These are phyloP conservation scores for Nannizziopsis arthrosporioides DNA, from an alignment of 2,329 filamentous ascomycete genomes.

Conservation along the genomic window DNA sequence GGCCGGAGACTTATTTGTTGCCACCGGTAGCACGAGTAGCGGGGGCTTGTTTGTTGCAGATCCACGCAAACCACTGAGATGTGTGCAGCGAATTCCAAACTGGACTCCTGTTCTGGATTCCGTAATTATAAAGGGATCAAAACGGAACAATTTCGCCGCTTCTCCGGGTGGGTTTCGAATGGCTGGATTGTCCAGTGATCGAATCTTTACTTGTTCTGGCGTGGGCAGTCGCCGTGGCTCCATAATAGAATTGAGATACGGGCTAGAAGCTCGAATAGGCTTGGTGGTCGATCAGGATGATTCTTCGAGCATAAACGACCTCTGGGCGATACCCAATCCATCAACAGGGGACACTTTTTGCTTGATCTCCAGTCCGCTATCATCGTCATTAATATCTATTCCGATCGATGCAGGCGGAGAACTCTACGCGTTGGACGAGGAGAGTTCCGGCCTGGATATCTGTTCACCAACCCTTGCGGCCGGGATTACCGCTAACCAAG, in stretches of 20 bases:
- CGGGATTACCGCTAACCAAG: constrained; percentile 25
- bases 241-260: constrained; percentile 57
- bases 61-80: constrained; percentile 43
- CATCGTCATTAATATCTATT: constrained; percentile 29
- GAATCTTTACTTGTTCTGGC: constrained; percentile 56
- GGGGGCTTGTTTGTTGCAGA: constrained; percentile 64
- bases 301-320: constrained; percentile 28
- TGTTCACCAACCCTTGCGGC: constrained; percentile 35
- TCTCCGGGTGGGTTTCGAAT: constrained; percentile 4
- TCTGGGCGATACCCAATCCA: constrained; percentile 35
- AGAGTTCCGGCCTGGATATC: constrained; percentile 32
- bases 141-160: constrained; percentile 13
- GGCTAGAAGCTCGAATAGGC: constrained; percentile 56
- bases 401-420: constrained; percentile 30
- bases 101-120: constrained; percentile 45
- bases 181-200: constrained; percentile 36
- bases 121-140: constrained; percentile 22
- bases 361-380: constrained; percentile 33
- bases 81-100: constrained; percentile 52
- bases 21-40: constrained; percentile 65
- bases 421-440: constrained; percentile 30
- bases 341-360: constrained; percentile 27
- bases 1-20: constrained; percentile 65
- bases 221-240: constrained; percentile 48
- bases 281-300: constrained; percentile 32